A percentile compares a stretch with the other conserved stretches of the same genome.
Conservation (phyloP, 352 stramenopile genomes). For the Phytophthora meadii region DNA sequence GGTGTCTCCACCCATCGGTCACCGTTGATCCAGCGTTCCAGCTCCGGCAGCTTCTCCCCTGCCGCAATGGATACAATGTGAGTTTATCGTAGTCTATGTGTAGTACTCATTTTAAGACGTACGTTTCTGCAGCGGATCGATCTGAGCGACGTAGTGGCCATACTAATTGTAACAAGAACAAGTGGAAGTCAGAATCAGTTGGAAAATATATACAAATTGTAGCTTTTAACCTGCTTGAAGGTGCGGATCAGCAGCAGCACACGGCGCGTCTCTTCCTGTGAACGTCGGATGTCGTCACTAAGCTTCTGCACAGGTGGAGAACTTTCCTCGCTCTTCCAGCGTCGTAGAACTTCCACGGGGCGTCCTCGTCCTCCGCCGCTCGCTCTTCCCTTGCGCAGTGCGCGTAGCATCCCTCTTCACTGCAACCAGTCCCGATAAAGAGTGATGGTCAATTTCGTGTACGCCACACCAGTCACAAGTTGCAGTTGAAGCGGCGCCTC, state of each 20-base stretch:
- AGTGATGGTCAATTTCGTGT: constrained; percentile 23
- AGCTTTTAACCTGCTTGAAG: constrained; percentile 72
- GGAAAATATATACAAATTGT: not conserved
- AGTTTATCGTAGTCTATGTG: not conserved
- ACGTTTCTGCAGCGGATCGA: constrained; percentile 88
- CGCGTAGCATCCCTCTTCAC: constrained; percentile 30
- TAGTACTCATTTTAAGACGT: not conserved
- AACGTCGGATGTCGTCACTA: constrained; percentile 81
- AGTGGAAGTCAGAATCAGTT: not conserved
- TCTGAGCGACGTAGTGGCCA: constrained; percentile 89
- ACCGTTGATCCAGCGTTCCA: constrained; percentile 87
- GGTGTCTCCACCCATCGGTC: constrained; percentile 85
- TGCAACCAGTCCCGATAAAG: not conserved
- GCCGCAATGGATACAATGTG: not conserved
- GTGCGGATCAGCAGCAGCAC: constrained; percentile 87
- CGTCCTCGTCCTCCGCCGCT: not conserved
- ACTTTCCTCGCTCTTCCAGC: constrained; percentile 27
- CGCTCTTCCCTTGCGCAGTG: constrained; percentile 11
- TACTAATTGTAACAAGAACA: constrained; percentile 48
- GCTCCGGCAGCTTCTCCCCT: constrained; percentile 83
- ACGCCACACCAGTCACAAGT: constrained; percentile 4
- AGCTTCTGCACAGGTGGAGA: constrained; percentile 61
- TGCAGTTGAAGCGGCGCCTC: constrained; percentile 29
- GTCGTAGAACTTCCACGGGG: constrained; percentile 3
- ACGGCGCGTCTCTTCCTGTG: constrained; percentile 85